Evolutionary conservation across 495 filamentous ascomycete species (phyloP).

Genomic region (Daldinia concentrica): DNA sequence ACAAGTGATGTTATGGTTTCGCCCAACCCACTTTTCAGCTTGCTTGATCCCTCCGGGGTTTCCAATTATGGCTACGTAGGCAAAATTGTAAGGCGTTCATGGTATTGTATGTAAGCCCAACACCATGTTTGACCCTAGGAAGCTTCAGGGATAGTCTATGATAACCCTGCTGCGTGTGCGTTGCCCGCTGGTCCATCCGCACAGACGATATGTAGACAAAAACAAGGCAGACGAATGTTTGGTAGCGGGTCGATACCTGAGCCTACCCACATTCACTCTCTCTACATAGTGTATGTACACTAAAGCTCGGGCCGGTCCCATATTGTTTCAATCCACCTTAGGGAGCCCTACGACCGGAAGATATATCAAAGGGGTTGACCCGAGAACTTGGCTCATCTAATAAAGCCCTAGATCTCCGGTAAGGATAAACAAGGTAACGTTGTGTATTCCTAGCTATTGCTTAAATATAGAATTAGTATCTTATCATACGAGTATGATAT

Average conservation of each 20-base stretch:
- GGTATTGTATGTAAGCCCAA: not conserved
- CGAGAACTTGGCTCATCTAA: conserved; percentile 33
- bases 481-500: not conserved
- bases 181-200: conserved; percentile 26
- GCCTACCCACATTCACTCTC: conserved; percentile 4
- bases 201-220: conserved; percentile 25
- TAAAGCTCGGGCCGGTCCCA: conserved; percentile 23
- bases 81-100: not conserved
- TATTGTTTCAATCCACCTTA: conserved; percentile 14
- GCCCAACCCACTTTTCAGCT: not conserved
- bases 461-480: not conserved
- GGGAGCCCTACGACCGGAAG: conserved; percentile 15
- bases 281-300: no score
- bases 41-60: conserved; percentile 1
- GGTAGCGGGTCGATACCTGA: conserved; percentile 23
- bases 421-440: not conserved
- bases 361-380: conserved; percentile 28
- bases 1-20: not conserved
- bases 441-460: not conserved
- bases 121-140: conserved; percentile 12
- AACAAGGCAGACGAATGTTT: conserved; percentile 15
- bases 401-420: not conserved
- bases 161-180: conserved; percentile 21
- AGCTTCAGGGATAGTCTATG: conserved; percentile 14
- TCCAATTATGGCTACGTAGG: not conserved